phyloP scores from a whole-genome alignment of 2,329 filamentous ascomycete species.

The Fusarium caatingaense region DNA sequence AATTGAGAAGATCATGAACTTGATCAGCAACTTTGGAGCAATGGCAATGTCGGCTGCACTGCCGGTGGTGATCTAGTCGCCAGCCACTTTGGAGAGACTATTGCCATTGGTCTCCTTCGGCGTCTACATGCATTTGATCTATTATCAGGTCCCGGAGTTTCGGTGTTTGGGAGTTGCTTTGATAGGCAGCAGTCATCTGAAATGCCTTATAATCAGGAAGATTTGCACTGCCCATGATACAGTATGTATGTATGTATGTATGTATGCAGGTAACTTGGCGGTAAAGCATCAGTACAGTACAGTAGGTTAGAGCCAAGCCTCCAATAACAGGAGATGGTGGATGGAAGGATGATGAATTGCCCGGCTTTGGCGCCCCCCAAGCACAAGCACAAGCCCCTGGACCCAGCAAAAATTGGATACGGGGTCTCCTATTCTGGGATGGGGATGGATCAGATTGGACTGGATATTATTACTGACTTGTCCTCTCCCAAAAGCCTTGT shows the following conservation, averaged over 20 bases:
- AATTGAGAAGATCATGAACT: conserved; percentile 33
- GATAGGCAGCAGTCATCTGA: neutral
- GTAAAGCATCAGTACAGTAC: neutral
- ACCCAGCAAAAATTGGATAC: conserved; percentile 38
- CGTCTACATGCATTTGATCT: neutral
- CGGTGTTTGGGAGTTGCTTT: neutral
- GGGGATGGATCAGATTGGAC: neutral
- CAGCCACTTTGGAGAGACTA: conserved; percentile 8
- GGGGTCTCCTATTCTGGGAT: conserved; percentile 34
- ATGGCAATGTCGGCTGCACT: conserved; percentile 31
- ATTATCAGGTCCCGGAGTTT: neutral
- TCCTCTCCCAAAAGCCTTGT: conserved; percentile 41
- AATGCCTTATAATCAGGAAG: conserved; percentile 24
- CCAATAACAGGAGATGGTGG: conserved; percentile 2
- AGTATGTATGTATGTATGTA: neutral
- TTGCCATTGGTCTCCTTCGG: conserved; percentile 9
- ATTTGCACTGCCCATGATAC: neutral
- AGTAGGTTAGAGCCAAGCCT: conserved; percentile 16
- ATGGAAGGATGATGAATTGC: conserved; percentile 21
- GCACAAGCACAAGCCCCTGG: conserved; percentile 35
- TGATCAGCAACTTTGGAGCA: conserved; percentile 35
- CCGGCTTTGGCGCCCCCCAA: conserved; percentile 33
- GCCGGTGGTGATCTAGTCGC: conserved; percentile 11
- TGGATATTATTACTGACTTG: conserved; percentile 40
- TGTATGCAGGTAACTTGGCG: neutral